Percentiles rank a stretch among this genome's conserved stretches.
phyloP scores from a whole-genome alignment of 176 grass and related monocot genomes.

The Oryza coarctata region DNA sequence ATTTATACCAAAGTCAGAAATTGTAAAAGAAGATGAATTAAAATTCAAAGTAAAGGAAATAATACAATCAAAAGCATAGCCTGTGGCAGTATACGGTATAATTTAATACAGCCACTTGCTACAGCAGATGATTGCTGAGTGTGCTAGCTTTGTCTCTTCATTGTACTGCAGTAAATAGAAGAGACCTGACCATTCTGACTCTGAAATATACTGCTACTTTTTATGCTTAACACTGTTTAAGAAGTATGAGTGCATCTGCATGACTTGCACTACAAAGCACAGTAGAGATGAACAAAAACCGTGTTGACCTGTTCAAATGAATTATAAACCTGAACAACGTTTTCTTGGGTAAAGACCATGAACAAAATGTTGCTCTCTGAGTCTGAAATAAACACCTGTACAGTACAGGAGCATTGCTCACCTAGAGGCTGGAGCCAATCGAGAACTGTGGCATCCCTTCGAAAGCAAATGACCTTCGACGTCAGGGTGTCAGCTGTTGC shows the following conservation, averaged over 20 bases:
- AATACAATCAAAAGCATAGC: conserved; percentile 27
- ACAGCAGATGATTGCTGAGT: conserved; percentile 6
- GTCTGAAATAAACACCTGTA: not conserved
- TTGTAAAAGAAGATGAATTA: conserved; percentile 8
- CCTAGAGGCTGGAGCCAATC: not conserved
- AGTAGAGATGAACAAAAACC: not conserved
- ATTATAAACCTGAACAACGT: not conserved
- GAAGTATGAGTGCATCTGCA: not conserved
- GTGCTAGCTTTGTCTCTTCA: conserved; percentile 21
- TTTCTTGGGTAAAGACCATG: not conserved
- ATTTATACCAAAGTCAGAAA: not conserved
- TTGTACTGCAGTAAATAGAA: not conserved
- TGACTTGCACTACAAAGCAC: not conserved
- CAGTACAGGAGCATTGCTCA: not conserved
- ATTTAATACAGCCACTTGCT: conserved; percentile 41
- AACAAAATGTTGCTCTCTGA: not conserved
- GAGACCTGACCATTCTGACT: not conserved
- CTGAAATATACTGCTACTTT: not conserved
- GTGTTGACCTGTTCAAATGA: not conserved
- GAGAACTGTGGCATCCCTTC: not conserved
- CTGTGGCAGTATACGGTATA: conserved; percentile 23
- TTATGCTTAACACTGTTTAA: not conserved
- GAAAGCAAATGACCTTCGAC: conserved; percentile 16
- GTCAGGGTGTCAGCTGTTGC: conserved; percentile 21
- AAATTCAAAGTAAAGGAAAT: conserved; percentile 19